A percentile compares a stretch with the other conserved stretches of the same genome.
Evolutionary conservation across 805 yeast species (phyloP).

Genomic region (Babjeviella inositovora): DNA sequence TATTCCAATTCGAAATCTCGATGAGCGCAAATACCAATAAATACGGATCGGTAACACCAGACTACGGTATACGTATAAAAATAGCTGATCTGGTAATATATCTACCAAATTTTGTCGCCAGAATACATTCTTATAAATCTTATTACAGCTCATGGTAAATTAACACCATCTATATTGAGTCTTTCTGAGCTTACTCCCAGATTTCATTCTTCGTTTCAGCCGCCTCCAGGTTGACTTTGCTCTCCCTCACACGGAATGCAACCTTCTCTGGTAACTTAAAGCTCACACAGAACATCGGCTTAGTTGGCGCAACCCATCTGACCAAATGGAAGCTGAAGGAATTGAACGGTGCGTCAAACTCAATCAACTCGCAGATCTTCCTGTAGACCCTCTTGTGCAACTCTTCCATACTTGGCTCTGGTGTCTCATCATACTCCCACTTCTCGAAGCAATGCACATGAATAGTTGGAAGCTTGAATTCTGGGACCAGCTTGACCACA

Average conservation of each 20-base stretch:
- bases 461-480: slow-evolving; percentile 51
- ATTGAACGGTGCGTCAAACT: slow-evolving; percentile 27
- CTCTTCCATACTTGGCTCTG: slow-evolving; percentile 56
- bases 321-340: slow-evolving; percentile 61
- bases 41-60: no score
- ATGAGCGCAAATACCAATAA: no score
- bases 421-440: slow-evolving; percentile 49
- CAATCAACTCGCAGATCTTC: slow-evolving; percentile 24
- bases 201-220: neutral
- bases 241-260: slow-evolving; percentile 22
- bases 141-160: no score
- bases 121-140: no score
- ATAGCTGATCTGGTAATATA: no score
- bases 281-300: slow-evolving; percentile 86
- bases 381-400: slow-evolving; percentile 49
- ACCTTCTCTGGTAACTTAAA: slow-evolving; percentile 57
- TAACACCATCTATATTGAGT: no score
- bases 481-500: slow-evolving; percentile 17
- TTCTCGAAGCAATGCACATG: slow-evolving; percentile 92
- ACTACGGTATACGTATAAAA: no score
- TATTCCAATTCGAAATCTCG: no score
- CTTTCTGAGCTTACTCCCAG: neutral
- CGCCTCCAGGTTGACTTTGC: no score
- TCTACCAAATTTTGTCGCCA: no score
- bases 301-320: slow-evolving; percentile 91